Evolutionary conservation across 768 basidiomycete species (phyloP), one percentile per base, ranked within the genome.

Genomic region (Lentinula sp.): DNA sequence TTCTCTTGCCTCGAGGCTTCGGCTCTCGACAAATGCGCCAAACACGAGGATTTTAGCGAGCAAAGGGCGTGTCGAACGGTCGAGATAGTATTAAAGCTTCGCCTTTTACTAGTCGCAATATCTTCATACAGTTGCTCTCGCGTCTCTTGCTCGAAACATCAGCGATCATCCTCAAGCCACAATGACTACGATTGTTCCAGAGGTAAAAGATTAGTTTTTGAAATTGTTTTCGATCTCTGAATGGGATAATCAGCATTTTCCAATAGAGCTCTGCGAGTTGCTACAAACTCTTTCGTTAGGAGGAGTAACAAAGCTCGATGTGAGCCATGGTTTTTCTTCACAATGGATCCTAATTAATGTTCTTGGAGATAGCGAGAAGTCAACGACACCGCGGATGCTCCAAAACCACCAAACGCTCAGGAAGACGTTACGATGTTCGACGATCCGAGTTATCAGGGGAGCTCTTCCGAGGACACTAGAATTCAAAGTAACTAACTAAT

Each of bases 191-290:
- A 59, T 45, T 4, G 16, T 59, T 28, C 48, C 34, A 59, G 43
- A 59, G 46, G 57, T 59, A 43, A 43, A 43, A 21, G 3, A 39
- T 40, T 11, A 5, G 7, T 21, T 10, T 18, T 40, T 11, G 8
- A 10, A 1, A 9, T 21, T 39, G 2, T 21, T 18, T 5, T 13
- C 5, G 21, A 32, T 21, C 6, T 39, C 34, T 54, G 53, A 54
- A 32, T 10, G 15, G n/a, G 18, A 6, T 3, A 18, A 54, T 39
- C 37, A 54, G 53, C 18, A 56, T 4, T 43, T 69, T 61, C 78
- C 80, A 55, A 69, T 80, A 61, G 81, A 85, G 69, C 73, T 86
- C 31, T 85, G 84, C 66, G 74, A 77, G 51, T 71, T 85, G 0
- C 61, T 86, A 40, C 78, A 80, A 54, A 75, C 76, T 6, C 48